A percentile compares a stretch with the other conserved stretches of the same genome.
phyloP scores from a whole-genome alignment of 306 rosid species.

The Sophora flavescens region DNA sequence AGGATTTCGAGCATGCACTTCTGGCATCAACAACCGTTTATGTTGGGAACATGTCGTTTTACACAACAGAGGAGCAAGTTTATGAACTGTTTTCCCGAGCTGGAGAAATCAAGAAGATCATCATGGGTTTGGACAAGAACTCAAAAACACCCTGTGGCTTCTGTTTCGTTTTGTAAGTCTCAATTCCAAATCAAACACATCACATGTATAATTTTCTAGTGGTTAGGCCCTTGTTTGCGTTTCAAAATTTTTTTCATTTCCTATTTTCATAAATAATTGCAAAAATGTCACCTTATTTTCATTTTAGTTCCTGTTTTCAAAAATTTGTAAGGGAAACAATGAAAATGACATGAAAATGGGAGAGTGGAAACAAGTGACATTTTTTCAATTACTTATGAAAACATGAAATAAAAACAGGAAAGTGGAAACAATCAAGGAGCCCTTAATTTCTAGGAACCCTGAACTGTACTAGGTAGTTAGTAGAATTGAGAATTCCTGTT shows the following conservation, averaged over 20 bases:
- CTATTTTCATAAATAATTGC: no score
- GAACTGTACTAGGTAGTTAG: background rate
- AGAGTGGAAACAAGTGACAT: no score
- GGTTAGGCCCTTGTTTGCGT: no score
- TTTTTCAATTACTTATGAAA: no score
- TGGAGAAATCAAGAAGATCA: conserved; percentile 94
- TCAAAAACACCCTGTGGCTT: conserved; percentile 94
- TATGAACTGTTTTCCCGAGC: conserved; percentile 91
- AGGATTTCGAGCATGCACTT: conserved; percentile 86
- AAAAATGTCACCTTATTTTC: no score
- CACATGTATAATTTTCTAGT: background rate
- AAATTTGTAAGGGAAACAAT: no score
- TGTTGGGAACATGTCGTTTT: conserved; percentile 92
- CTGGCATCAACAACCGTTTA: conserved; percentile 72
- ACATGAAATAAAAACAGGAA: no score
- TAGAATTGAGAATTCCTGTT: conserved; percentile 1
- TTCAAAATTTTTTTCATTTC: no score
- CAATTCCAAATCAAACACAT: conserved; percentile 8
- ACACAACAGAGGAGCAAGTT: conserved; percentile 96
- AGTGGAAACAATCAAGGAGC: no score
- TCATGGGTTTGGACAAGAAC: conserved; percentile 99
- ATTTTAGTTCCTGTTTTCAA: no score
- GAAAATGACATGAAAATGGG: no score
- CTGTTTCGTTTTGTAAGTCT: conserved; percentile 83
- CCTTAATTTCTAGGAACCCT: background rate